Evolutionary conservation across 2,329 filamentous ascomycete species (phyloP), one percentile per base, ranked within the genome.

Genomic region (Alternaria arborescens): DNA sequence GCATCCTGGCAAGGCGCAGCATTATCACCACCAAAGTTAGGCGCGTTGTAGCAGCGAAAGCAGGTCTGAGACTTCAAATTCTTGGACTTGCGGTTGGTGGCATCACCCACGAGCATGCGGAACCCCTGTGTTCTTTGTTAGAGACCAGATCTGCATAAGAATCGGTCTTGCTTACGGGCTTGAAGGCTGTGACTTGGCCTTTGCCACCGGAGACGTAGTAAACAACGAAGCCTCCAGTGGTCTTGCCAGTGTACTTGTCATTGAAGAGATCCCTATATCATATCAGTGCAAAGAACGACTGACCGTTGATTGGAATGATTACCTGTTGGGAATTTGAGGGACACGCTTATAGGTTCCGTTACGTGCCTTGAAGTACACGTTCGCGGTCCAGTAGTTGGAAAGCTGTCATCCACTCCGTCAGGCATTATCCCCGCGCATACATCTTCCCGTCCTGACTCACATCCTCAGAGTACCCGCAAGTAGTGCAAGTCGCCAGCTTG

Each of bases 91-190:
- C 72, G 71, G 36, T 68, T 63, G 4, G 53, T 65, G 5, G 77
- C 72, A 52, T 83, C 80, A 5, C 81, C 81, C 1, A 79, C 74
- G 12, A 83, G 79, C 81, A 83, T 82, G 36, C 81, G 79, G 77
- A 83, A 83, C 3, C 81, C 80, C 78, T 81, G 14, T 54, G 4
- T 6, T 1, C 12, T 20, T 1, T n/a, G 16, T 46, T 3, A 24
- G 12, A 1, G 0, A 1, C 7, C 8, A 3, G 3, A n/a, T 1
- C 0, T 20, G n/a, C 6, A 12, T 44, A 12, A 0, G 5, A 8
- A 18, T 20, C n/a, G 2, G 22, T 1, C 24, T 10, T 16, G 38
- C 65, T 55, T 55, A 66, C 61, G 4, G 68, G 61, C 54, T 69
- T 81, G 71, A 83, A 83, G 0, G 82, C 81, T 0, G 80, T 82